A percentile compares a stretch with the other conserved stretches of the same genome.
phyloP scores from a whole-genome alignment of 1,284 basidiomycete genomes.

The Tilletia caries region DNA sequence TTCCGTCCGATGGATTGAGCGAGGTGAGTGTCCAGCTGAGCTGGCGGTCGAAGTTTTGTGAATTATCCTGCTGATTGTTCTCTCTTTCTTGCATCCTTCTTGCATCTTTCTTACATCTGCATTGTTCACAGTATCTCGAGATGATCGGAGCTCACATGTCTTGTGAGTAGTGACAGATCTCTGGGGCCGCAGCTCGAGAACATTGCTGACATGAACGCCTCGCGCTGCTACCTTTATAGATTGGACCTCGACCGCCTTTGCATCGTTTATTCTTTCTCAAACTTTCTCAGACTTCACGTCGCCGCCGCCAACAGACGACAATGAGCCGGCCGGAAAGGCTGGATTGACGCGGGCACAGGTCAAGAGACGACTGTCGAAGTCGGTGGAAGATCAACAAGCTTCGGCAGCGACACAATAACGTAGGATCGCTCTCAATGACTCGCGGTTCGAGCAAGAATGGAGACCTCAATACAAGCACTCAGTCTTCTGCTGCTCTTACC shows the following conservation, averaged over 20 bases:
- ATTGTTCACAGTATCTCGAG: background rate
- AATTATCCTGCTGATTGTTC: too few species aligned
- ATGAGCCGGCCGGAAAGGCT: background rate
- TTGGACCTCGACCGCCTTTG: conserved; percentile 5
- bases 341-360: background rate
- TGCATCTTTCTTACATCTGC: too few species aligned
- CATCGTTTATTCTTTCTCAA: background rate
- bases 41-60: too few species aligned
- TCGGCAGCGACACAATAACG: too few species aligned
- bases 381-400: background rate
- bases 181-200: background rate
- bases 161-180: background rate
- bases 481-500: too few species aligned
- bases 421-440: too few species aligned
- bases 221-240: background rate
- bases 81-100: too few species aligned
- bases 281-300: conserved; percentile 2
- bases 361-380: background rate
- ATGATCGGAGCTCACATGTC: conserved; percentile 7
- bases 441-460: too few species aligned
- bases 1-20: background rate
- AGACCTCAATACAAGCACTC: too few species aligned
- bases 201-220: background rate
- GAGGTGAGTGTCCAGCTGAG: background rate
- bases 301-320: background rate